These are phyloP conservation scores for Ganoderma boninense DNA, from an alignment of 1,284 basidiomycete genomes.

Conservation along the genomic window DNA sequence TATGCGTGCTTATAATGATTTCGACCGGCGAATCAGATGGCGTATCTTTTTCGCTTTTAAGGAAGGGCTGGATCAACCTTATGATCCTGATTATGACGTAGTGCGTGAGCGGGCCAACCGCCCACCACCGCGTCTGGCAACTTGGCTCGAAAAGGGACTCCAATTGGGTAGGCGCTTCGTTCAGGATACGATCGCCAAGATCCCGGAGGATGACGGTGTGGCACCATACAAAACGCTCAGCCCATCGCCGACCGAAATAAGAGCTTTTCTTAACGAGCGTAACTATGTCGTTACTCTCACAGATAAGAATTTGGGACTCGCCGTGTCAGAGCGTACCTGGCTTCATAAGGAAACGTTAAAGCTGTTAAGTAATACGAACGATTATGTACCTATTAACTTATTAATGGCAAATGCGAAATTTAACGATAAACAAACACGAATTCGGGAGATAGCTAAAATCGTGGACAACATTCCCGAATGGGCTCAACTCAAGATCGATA, in stretches of 20 bases:
- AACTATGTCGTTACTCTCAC: neutral
- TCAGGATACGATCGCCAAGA: neutral
- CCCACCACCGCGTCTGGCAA: neutral
- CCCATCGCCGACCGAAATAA: neutral
- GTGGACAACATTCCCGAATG: neutral
- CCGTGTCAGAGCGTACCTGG: neutral
- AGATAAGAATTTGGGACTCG: neutral
- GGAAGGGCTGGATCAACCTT: neutral
- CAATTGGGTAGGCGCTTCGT: neutral
- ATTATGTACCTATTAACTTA: neutral
- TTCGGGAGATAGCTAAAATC: neutral
- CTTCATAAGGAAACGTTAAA: neutral
- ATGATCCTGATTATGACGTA: neutral
- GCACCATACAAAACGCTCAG: neutral
- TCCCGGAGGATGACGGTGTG: neutral
- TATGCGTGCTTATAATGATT: neutral
- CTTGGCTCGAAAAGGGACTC: neutral
- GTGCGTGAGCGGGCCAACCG: neutral
- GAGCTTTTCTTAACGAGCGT: neutral
- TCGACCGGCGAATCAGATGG: neutral
- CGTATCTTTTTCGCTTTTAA: neutral
- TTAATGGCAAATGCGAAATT: neutral
- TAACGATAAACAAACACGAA: neutral
- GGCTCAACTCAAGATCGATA: neutral
- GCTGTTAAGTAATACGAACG: neutral